phyloP scores from a whole-genome alignment of 192 early-diverging fungal species.

The Helicostylum pulchrum region DNA sequence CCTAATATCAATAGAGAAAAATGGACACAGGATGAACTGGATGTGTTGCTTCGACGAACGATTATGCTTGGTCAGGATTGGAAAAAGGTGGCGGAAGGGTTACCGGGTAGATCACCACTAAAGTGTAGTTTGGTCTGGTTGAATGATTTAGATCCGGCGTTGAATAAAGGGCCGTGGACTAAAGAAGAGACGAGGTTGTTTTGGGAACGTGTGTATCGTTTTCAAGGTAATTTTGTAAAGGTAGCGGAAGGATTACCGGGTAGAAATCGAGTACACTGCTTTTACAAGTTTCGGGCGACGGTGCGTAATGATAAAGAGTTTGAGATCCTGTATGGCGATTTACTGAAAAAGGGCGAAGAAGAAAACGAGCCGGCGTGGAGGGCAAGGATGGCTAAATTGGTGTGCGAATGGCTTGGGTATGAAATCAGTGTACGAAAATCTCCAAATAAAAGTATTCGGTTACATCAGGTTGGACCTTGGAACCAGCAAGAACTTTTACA shows the following conservation, averaged over 20 bases:
- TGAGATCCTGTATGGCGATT: neutral
- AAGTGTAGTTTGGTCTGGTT: neutral
- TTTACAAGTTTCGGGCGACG: neutral
- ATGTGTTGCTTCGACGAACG: slow-evolving; percentile 17
- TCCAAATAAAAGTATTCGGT: neutral
- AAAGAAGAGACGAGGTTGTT: slow-evolving; percentile 12
- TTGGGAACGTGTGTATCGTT: slow-evolving; percentile 14
- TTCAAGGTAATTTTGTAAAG: slow-evolving; percentile 5
- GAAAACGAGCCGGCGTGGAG: slow-evolving; percentile 2
- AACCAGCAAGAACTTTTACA: neutral
- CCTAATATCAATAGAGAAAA: neutral
- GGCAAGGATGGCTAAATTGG: neutral
- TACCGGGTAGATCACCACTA: neutral
- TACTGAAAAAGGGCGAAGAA: neutral
- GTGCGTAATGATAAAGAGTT: neutral
- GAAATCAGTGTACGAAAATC: neutral
- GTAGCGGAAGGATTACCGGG: slow-evolving; percentile 3
- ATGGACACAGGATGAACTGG: slow-evolving; percentile 23
- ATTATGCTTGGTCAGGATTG: slow-evolving; percentile 13
- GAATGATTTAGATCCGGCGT: neutral
- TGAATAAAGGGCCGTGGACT: slow-evolving; percentile 14
- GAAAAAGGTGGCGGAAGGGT: neutral
- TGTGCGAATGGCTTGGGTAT: neutral
- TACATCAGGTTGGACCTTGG: slow-evolving; percentile 10
- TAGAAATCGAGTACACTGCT: neutral